Evolutionary conservation across 2,329 filamentous ascomycete species (phyloP), one percentile per base, ranked within the genome.

Genomic region (Aspergillus eucalypticola): DNA sequence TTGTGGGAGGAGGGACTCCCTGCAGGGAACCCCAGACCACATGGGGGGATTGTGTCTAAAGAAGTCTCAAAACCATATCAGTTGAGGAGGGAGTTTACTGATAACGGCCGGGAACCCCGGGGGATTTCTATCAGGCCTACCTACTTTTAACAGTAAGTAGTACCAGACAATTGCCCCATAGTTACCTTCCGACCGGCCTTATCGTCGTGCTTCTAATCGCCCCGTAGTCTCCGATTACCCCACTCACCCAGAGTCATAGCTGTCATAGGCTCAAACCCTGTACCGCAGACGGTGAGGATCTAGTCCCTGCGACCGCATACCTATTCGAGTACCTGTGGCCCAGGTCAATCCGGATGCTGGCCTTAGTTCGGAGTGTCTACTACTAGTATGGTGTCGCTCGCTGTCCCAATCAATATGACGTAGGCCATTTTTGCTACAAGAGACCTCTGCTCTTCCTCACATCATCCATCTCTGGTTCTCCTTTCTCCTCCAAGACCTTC

Each of bases 191-290:
- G 35, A 39, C 27, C 42, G 25, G 19, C 39, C 42, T 44, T 44
- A 42, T 44, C 42, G 23, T 35, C 4, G 32, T 35, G 32, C 32
- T 35, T 35, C 11, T 35, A 35, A 35, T 35, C 32, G 32, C 32
- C 38, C 51, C 52, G 52, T 13, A 23, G 17, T n/a, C 39, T 44
- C 38, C 39, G n/a, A 42, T n/a, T 8, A 55, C 53, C 53, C 53
- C 53, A 55, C 53, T 39, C 23, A 23, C 25, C 41, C 44, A 41
- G 53, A 46, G 53, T 46, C 39, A 44, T 55, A 19, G 39, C 53
- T 55, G 53, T 46, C 53, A 55, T 55, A 55, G 53, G 53, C 42
- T n/a, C 25, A 27, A 19, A 27, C 17, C 21, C 23, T 27, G 42
- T 15, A 27, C 15, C 38, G 25, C 15, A 44, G 42, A 35, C 32